phyloP scores from a whole-genome alignment of 305 asterid species.

The Plantago coronopus region DNA sequence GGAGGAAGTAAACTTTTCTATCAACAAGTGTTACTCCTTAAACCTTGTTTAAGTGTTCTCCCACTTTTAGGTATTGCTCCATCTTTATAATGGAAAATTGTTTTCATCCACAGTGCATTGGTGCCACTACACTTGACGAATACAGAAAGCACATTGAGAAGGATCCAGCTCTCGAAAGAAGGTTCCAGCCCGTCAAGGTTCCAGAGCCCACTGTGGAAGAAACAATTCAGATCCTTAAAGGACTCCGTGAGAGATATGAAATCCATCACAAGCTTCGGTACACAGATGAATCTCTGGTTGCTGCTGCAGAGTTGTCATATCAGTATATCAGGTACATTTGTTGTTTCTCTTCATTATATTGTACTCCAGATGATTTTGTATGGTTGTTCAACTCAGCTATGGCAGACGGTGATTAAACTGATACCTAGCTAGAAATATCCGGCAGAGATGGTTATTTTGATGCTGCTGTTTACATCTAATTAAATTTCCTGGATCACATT shows the following conservation, averaged over 20 bases:
- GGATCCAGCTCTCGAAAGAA: constrained; percentile 93
- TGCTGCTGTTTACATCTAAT: neutral
- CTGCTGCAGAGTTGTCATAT: constrained; percentile 88
- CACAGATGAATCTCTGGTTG: constrained; percentile 82
- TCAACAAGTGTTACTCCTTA: too few species aligned
- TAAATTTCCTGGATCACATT: neutral
- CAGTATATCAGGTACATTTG: constrained; percentile 84
- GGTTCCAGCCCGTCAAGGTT: constrained; percentile 96
- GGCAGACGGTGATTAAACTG: too few species aligned
- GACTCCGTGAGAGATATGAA: constrained; percentile 91
- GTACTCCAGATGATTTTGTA: neutral
- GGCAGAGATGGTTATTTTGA: neutral
- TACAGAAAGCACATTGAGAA: constrained; percentile 93
- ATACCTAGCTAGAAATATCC: neutral
- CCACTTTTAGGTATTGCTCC: neutral
- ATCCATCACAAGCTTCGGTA: constrained; percentile 97
- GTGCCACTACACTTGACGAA: constrained; percentile 96
- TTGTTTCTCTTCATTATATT: neutral
- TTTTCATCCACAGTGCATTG: constrained; percentile 66
- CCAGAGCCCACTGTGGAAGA: constrained; percentile 98
- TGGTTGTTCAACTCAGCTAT: neutral
- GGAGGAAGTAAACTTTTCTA: too few species aligned
- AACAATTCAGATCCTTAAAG: constrained; percentile 84
- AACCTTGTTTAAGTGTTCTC: neutral
- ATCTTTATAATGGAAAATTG: constrained; percentile 5